Percentiles rank a stretch among this genome's conserved stretches.
phyloP scores from a whole-genome alignment of 305 asterid genomes.

The Withania somnifera region DNA sequence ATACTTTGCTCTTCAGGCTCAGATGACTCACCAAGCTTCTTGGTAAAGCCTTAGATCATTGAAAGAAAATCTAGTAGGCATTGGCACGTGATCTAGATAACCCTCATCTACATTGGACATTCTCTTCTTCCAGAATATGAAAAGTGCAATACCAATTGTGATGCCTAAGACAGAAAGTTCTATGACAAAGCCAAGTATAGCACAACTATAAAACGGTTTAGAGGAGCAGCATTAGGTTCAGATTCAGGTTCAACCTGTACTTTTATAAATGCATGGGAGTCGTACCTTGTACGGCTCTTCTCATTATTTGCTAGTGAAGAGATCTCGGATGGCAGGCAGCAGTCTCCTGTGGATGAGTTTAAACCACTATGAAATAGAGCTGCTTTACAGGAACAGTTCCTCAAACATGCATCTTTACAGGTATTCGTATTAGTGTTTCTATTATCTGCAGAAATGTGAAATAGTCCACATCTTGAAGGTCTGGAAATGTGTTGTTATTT shows the following conservation, averaged over 20 bases:
- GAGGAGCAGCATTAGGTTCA: not conserved
- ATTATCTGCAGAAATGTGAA: conserved; percentile 12
- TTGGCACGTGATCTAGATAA: conserved; percentile 30
- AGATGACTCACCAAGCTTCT: conserved; percentile 12
- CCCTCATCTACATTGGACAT: conserved; percentile 16
- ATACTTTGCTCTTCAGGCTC: conserved; percentile 4
- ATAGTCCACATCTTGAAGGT: conserved; percentile 25
- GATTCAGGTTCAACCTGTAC: conserved; percentile 12
- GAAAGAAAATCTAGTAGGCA: conserved; percentile 29
- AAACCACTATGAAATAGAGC: conserved; percentile 19
- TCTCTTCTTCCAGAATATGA: conserved; percentile 10
- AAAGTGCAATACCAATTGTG: not conserved
- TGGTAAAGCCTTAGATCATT: not conserved
- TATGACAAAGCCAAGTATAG: not conserved
- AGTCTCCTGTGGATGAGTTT: conserved; percentile 9
- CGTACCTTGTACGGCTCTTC: conserved; percentile 8
- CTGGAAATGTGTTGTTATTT: conserved; percentile 8
- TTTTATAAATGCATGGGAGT: conserved; percentile 21
- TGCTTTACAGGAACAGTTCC: conserved; percentile 34
- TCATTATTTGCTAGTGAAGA: conserved; percentile 26
- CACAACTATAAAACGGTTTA: not conserved
- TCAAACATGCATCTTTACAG: conserved; percentile 29
- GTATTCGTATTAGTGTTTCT: not conserved
- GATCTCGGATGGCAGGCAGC: conserved; percentile 22
- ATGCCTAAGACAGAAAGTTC: not conserved